Evolutionary conservation across 441 rosid species (phyloP), one percentile per base, ranked within the genome.

Genomic region (Populus hybrid): DNA sequence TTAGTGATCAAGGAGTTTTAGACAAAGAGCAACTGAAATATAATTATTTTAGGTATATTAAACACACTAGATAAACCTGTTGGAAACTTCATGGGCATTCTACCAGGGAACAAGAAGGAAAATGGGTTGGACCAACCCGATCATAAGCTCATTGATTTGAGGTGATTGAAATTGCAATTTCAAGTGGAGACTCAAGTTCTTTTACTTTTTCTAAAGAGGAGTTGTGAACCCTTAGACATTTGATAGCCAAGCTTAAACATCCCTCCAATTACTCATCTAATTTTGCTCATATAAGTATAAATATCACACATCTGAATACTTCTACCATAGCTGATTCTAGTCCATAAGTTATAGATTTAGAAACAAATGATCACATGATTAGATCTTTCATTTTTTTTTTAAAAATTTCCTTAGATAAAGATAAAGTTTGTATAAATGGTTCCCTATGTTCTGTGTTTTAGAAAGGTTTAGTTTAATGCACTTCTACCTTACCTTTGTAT

Each of bases 401-500:
- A 30, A 30, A 30, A 4, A 34, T 0, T 34, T 34, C 1, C 0
- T 32, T 5, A 5, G 5, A 6, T 34, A 34, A 72, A 30, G 4
- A 14, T 18, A 38, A 9, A 38, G 3, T 9, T 9, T 38, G 0
- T 36, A 36, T 9, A 36, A 0, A 38, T 38, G 42, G 11, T 8
- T 38, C 10, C 0, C 0, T 9, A 38, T 38, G 10, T 38, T 9
- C 11, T 38, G 0, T 38, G 0, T 9, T 3, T 38, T 0, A 9
- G 11, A 9, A 8, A 38, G 0, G 11, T 38, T 38, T 1, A 8
- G 0, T 38, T 38, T 1, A 38, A 8, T 2, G 3, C 42, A 38
- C 42, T 8, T 0, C 0, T 34, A 6, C 11, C 0, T 9, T 38
- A 0, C 3, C 0, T 0, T 38, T 34, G 11, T 9, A 11, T 38